These are phyloP conservation scores for Psophocarpus tetragonolobus DNA, from an alignment of 306 rosid genomes.

Conservation along the genomic window DNA sequence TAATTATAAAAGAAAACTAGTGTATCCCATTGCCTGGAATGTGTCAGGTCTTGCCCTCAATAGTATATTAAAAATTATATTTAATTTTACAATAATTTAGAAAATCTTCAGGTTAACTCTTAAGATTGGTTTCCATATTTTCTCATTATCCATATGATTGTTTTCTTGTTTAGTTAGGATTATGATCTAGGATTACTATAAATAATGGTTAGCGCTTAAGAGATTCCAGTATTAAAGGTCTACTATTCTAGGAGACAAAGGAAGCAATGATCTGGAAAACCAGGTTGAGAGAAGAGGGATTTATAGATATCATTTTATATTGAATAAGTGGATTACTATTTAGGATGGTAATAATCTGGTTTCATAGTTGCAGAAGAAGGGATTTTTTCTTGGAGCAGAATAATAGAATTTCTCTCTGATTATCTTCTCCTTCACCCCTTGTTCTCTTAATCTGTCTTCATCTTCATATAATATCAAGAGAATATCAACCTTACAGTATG, in stretches of 20 bases:
- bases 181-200: neutral
- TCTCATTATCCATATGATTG: neutral
- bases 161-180: neutral
- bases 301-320: neutral
- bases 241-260: neutral
- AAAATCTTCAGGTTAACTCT: neutral
- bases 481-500: neutral
- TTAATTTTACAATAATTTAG: neutral
- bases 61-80: neutral
- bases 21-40: too few species aligned
- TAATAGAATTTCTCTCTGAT: neutral
- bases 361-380: neutral
- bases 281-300: neutral
- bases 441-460: neutral
- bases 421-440: neutral
- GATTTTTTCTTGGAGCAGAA: neutral
- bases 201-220: neutral
- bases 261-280: neutral
- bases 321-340: neutral
- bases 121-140: neutral
- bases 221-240: neutral
- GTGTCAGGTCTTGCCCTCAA: too few species aligned
- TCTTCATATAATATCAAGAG: neutral
- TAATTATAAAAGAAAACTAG: too few species aligned
- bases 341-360: neutral